A percentile compares a stretch with the other conserved stretches of the same genome.
These are phyloP conservation scores for Thielaviopsis punctulata DNA, from an alignment of 2,329 filamentous ascomycete genomes.

Conservation along the genomic window DNA sequence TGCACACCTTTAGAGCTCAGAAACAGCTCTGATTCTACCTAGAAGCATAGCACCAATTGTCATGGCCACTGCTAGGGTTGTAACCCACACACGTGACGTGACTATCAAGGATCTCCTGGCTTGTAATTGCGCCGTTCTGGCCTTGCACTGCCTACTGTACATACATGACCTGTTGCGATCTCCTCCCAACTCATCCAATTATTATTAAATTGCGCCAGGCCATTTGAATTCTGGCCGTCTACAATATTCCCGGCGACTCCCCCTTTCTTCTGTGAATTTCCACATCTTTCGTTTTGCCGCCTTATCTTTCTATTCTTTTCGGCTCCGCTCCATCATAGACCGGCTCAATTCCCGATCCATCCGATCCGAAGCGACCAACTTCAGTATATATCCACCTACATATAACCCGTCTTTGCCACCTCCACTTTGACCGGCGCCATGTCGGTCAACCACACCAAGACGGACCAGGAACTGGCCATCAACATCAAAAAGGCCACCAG, in stretches of 20 bases:
- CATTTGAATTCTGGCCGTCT: not conserved
- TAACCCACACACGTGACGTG: too few relatives aligned
- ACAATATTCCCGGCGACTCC: too few relatives aligned
- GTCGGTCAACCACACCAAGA: constrained; percentile 25
- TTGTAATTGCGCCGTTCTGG: not conserved
- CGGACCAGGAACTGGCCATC: constrained; percentile 50
- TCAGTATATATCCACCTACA: too few relatives aligned
- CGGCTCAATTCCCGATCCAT: not conserved
- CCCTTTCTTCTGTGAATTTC: not conserved
- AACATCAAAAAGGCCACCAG: constrained; percentile 56
- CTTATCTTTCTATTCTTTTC: not conserved
- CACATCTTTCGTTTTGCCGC: not conserved
- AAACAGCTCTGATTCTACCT: too few relatives aligned
- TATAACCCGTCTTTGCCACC: too few relatives aligned
- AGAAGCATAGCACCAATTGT: too few relatives aligned
- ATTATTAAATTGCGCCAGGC: not conserved
- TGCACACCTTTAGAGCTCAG: too few relatives aligned
- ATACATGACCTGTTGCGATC: too few relatives aligned
- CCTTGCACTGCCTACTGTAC: too few relatives aligned
- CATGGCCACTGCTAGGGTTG: not conserved
- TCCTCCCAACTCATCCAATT: not conserved
- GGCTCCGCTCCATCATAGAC: not conserved
- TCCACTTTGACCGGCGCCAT: not conserved
- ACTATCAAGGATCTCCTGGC: too few relatives aligned
- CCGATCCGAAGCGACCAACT: not conserved